A percentile compares a stretch with the other conserved stretches of the same genome.
Evolutionary conservation across 2,329 filamentous ascomycete species (phyloP).

Genomic region (Podosphaera leucotricha): DNA sequence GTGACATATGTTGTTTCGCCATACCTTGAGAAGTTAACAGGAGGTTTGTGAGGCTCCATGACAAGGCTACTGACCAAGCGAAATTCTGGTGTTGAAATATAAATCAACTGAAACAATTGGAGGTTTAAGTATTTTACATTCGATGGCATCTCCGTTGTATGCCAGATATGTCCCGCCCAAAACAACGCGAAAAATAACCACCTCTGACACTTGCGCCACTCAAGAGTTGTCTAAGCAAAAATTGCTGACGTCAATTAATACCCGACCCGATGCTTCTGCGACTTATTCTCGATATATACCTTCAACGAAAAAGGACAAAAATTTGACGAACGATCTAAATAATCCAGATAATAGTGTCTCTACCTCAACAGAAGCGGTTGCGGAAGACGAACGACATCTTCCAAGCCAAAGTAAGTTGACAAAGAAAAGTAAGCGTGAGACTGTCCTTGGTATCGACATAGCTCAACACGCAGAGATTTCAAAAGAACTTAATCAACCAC

Average conservation of each 20-base stretch:
- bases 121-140: neutral
- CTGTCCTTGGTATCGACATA: neutral
- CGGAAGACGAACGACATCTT: neutral
- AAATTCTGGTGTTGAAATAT: neutral
- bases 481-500: neutral
- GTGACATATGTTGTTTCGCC: neutral
- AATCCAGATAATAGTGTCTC: neutral
- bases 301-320: slow-evolving; percentile 1
- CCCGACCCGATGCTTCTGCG: slow-evolving; percentile 11
- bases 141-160: slow-evolving; percentile 12
- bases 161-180: slow-evolving; percentile 13
- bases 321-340: neutral
- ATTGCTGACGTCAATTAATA: slow-evolving; percentile 4
- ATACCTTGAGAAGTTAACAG: neutral
- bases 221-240: slow-evolving; percentile 1
- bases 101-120: too few relatives aligned
- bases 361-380: neutral
- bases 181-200: slow-evolving; percentile 6
- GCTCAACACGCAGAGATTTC: neutral
- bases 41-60: neutral
- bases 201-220: neutral
- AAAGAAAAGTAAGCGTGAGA: neutral
- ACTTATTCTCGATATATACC: slow-evolving; percentile 15
- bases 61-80: neutral
- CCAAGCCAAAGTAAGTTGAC: neutral